Percentiles rank a stretch among this genome's conserved stretches.
phyloP scores from a whole-genome alignment of 345 rosid genomes.

The Arabis hirsuta region DNA sequence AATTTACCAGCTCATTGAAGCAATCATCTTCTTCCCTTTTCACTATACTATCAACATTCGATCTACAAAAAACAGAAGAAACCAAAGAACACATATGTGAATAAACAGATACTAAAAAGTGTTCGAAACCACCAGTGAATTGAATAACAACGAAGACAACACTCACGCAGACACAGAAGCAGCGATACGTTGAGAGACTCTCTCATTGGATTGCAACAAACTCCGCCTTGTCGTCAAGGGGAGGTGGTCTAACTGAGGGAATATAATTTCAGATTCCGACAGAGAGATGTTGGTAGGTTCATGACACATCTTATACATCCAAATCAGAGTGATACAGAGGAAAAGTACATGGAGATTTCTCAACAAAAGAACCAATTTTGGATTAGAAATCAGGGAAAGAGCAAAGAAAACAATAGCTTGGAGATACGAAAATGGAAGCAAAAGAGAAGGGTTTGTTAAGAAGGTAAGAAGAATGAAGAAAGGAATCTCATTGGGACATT shows the following conservation, averaged over 20 bases:
- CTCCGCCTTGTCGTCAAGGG: conserved; percentile 35
- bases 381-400: neutral
- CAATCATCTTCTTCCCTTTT: conserved; percentile 36
- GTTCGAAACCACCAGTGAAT: neutral
- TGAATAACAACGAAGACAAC: neutral
- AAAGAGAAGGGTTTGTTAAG: conserved; percentile 11
- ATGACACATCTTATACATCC: conserved; percentile 37
- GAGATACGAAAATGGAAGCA: neutral
- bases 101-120: neutral
- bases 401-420: conserved; percentile 3
- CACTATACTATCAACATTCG: conserved; percentile 27
- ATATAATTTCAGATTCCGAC: neutral
- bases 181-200: conserved; percentile 22
- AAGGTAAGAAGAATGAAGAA: conserved; percentile 24
- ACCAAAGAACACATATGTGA: neutral
- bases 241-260: conserved; percentile 35
- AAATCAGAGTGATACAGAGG: conserved; percentile 13
- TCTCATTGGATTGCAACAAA: conserved; percentile 25
- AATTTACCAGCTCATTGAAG: conserved; percentile 31
- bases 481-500: conserved; percentile 32
- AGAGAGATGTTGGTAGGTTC: conserved; percentile 31
- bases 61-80: conserved; percentile 21
- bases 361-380: neutral
- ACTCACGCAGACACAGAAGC: conserved; percentile 37
- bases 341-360: conserved; percentile 2